A percentile compares a stretch with the other conserved stretches of the same genome.
These are phyloP conservation scores for Tolypocladium capitatum DNA, from an alignment of 2,329 filamentous ascomycete genomes.

Conservation along the genomic window DNA sequence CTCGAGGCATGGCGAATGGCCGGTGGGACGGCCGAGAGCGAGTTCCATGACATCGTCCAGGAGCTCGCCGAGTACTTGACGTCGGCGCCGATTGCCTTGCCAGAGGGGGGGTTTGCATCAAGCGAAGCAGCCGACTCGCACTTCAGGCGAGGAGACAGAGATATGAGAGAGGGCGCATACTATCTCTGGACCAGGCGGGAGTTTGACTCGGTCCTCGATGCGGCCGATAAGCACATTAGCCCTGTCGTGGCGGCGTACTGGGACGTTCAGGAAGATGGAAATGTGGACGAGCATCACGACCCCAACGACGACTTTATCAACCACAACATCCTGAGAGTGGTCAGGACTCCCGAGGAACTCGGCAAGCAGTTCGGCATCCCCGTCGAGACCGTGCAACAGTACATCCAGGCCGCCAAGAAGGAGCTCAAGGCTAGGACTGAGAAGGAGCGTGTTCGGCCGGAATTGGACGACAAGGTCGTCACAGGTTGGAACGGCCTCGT, in stretches of 20 bases:
- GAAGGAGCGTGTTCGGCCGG: constrained; percentile 60
- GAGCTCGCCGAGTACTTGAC: constrained; percentile 83
- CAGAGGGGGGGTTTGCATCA: constrained; percentile 66
- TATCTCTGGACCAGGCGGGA: constrained; percentile 90
- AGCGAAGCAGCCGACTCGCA: constrained; percentile 85
- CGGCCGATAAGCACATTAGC: constrained; percentile 40
- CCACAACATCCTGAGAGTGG: constrained; percentile 74
- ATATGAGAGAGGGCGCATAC: constrained; percentile 83
- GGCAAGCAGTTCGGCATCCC: constrained; percentile 63
- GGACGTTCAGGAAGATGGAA: constrained; percentile 72
- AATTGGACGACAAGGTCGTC: constrained; percentile 78
- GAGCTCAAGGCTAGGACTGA: constrained; percentile 62
- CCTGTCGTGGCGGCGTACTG: constrained; percentile 72
- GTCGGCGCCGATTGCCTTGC: constrained; percentile 50
- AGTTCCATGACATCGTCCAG: constrained; percentile 65
- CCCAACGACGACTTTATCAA: constrained; percentile 89
- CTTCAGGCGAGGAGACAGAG: constrained; percentile 57
- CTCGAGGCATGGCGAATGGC: constrained; percentile 67
- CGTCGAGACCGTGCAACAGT: constrained; percentile 52
- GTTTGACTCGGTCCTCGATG: constrained; percentile 57
- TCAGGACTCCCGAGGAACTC: constrained; percentile 53
- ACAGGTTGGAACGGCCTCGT: constrained; percentile 81
- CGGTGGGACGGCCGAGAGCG: constrained; percentile 39
- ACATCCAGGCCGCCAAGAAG: constrained; percentile 52
- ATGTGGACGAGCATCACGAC: constrained; percentile 71